Base-by-base conservation (phyloP, 140 eudicot species). In the Oenanthe javanica region DNA sequence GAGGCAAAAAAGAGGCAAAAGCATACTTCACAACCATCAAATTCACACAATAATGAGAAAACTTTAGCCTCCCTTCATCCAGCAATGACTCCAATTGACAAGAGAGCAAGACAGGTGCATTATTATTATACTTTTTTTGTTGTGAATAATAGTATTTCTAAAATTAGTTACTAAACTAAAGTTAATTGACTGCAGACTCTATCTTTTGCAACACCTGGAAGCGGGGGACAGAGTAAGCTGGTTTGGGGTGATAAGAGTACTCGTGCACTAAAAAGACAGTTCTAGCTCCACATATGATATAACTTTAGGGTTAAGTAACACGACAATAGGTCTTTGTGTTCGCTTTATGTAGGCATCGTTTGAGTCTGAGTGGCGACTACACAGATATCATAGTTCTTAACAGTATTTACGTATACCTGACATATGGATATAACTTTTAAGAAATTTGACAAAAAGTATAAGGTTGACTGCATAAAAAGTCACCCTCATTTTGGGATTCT, bases 41-140 rank as follows among this genome's bases (percentile, higher is more conserved):
- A 72, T 59, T 89, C 89, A 83, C 79, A 87, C 79, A 86, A 86
- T 84, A 83, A 79, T 82, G 86, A 87, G 79, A 88, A 88, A 80
- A 42, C 79, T 77, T 69, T 81, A 66, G 88, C 82, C 75, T 78
- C 84, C 51, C 59, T 55, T 72, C 50, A 73, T 80, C 82, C 86
- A 74, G 40, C 88, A 70, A 78, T 88, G 93, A 87, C 97, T 81
- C 98, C 99, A 76, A 70, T 73, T 54, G 97, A 96, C 77, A 96
- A 96, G 89, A 91, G 91, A 87, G 91, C 99, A 82, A 93, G 87
- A 87, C 80, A 88, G 97, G 99, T 96, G 59, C 51, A 90, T 78
- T 55, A 51, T 69, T 9, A 49, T 25, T 52, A 59, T 76, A 52
- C 63, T 66, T 79, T 25, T 51, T 73, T 40, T 63, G 36, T 59